Evolutionary conservation across 371 early-diverging fungal genomes (phyloP).

Genomic region (Mucor ambiguus): DNA sequence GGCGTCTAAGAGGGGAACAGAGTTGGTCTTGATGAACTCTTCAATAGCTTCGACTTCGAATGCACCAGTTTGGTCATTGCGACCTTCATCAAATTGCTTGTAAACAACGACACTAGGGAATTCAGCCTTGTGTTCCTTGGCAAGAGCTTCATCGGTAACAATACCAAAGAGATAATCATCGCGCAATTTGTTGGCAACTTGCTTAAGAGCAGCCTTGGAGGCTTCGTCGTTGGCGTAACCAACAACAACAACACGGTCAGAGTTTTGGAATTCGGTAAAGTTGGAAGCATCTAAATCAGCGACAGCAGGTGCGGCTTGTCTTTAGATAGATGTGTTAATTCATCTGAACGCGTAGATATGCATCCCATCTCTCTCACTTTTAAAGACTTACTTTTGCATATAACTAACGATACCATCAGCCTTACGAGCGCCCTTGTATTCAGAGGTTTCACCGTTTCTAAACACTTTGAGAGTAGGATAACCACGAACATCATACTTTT

Average conservation of each 20-base stretch:
- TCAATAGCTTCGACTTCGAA: constrained; percentile 56
- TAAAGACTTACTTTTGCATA: constrained; percentile 85
- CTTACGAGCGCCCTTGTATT: constrained; percentile 86
- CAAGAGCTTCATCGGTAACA: constrained; percentile 58
- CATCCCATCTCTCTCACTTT: neutral
- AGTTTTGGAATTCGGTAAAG: constrained; percentile 72
- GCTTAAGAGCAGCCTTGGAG: constrained; percentile 57
- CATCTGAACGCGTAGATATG: neutral
- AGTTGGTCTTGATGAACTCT: constrained; percentile 72
- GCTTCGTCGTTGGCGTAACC: constrained; percentile 75
- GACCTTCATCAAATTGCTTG: constrained; percentile 91
- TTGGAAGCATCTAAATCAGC: constrained; percentile 63
- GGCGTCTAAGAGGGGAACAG: constrained; percentile 89
- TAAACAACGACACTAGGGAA: constrained; percentile 77
- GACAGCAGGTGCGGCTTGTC: constrained; percentile 80
- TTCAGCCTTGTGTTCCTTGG: constrained; percentile 48
- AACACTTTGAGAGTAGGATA: constrained; percentile 96
- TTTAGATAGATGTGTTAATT: constrained; percentile 22
- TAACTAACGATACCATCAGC: constrained; percentile 81
- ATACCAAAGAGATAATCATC: constrained; percentile 87
- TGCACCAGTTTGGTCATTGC: constrained; percentile 61
- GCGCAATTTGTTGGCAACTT: constrained; percentile 75
- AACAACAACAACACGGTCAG: constrained; percentile 88
- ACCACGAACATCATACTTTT: constrained; percentile 79
- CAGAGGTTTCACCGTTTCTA: constrained; percentile 64